Conservation (phyloP, 495 filamentous ascomycete genomes). For the Hypoxylon subgilvum region DNA sequence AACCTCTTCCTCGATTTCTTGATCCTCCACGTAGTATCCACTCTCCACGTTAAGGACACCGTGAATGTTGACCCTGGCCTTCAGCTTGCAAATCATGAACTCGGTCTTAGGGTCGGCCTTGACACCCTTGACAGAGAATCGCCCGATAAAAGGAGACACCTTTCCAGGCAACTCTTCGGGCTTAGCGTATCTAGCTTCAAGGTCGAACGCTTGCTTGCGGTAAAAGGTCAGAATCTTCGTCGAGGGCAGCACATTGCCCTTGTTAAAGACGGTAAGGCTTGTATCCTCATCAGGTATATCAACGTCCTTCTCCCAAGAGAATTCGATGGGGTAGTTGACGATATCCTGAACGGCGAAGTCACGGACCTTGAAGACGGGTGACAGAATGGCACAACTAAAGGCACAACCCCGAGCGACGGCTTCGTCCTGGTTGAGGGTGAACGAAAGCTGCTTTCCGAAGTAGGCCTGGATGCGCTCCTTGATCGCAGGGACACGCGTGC, state of each 20-base stretch:
- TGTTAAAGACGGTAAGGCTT: conserved; percentile 95
- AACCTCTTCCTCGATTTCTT: conserved; percentile 95
- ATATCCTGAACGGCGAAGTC: conserved; percentile 98
- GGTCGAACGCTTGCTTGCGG: conserved; percentile 94
- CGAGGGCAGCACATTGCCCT: conserved; percentile 95
- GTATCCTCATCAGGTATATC: conserved; percentile 99
- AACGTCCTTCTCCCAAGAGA: conserved; percentile 98
- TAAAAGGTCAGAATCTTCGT: conserved; percentile 99
- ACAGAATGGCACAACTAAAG: conserved; percentile 97
- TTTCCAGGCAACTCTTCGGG: conserved; percentile 89
- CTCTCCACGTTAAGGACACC: conserved; percentile 96
- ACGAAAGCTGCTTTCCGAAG: conserved; percentile 90
- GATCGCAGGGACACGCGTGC: conserved; percentile 89
- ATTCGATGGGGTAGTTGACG: conserved; percentile 98
- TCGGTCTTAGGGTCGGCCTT: conserved; percentile 85
- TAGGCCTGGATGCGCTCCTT: conserved; percentile 89
- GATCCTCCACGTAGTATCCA: conserved; percentile 97
- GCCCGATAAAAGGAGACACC: conserved; percentile 90
- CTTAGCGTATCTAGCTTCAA: conserved; percentile 92
- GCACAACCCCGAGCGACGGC: conserved; percentile 95
- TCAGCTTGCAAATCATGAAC: conserved; percentile 99
- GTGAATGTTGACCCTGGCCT: conserved; percentile 96
- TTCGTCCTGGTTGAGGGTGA: conserved; percentile 98
- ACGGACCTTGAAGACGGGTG: conserved; percentile 96
- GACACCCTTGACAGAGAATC: conserved; percentile 92